Percentiles rank a stretch among this genome's conserved stretches.
Conservation (phyloP, 1,139 yeast genomes). For the Lodderomyces metapsilosis region DNA sequence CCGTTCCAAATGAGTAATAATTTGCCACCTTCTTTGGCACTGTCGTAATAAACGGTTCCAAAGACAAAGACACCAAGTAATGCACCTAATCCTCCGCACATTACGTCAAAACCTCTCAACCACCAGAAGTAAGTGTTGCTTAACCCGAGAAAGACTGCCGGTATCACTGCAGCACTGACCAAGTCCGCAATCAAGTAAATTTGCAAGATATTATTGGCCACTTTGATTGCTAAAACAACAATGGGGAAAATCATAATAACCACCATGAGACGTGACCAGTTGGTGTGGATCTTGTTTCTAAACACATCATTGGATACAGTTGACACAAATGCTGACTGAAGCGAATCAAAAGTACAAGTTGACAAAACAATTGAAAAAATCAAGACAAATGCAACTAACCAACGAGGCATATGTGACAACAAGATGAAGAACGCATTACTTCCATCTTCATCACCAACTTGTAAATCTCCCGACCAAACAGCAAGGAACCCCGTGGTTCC, state of each 20-base stretch:
- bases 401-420: conserved; percentile 71
- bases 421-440: conserved; percentile 69
- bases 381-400: conserved; percentile 83
- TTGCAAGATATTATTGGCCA: conserved; percentile 79
- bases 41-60: conserved; percentile 74
- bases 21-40: conserved; percentile 76
- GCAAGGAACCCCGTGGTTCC: conserved; percentile 87
- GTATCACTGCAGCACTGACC: conserved; percentile 82
- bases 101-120: conserved; percentile 77
- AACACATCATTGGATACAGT: conserved; percentile 86
- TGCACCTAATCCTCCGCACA: conserved; percentile 83
- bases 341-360: conserved; percentile 85
- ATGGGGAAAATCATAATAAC: conserved; percentile 78
- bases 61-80: conserved; percentile 75
- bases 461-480: conserved; percentile 81
- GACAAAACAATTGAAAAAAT: conserved; percentile 73
- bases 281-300: conserved; percentile 69
- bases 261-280: conserved; percentile 72
- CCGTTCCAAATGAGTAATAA: conserved; percentile 74
- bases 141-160: conserved; percentile 80
- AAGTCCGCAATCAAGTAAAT: conserved; percentile 89
- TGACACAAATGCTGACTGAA: conserved; percentile 87
- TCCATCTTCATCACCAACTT: conserved; percentile 58
- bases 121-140: conserved; percentile 60
- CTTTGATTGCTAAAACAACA: conserved; percentile 76